Evolutionary conservation across 1,284 basidiomycete species (phyloP).

Genomic region (Mycena sp.): DNA sequence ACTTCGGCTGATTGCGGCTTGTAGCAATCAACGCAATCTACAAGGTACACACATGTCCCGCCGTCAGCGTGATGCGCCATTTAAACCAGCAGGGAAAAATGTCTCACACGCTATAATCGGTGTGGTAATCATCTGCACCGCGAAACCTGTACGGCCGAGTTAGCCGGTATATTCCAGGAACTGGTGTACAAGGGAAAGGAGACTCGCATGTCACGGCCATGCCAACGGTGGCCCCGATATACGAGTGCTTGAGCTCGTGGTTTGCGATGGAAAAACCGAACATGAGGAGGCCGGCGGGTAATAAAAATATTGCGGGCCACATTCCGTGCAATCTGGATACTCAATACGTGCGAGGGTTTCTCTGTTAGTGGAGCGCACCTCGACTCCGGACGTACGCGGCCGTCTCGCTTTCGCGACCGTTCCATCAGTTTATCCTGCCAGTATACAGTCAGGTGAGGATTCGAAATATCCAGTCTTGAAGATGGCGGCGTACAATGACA

Average conservation of each 20-base stretch:
- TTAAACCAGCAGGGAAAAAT: background rate
- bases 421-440: conserved; percentile 35
- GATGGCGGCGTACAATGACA: conserved; percentile 27
- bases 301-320: conserved; percentile 34
- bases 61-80: background rate
- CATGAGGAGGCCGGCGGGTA: conserved; percentile 35
- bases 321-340: conserved; percentile 33
- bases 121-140: conserved; percentile 34
- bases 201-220: conserved; percentile 35
- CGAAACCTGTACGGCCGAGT: conserved; percentile 23
- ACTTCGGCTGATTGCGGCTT: conserved; percentile 37
- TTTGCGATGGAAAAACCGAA: conserved; percentile 35
- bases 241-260: conserved; percentile 32
- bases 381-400: conserved; percentile 31
- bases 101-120: conserved; percentile 33
- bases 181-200: background rate
- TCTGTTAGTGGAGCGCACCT: conserved; percentile 8
- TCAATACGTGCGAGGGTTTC: background rate
- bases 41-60: too few relatives aligned
- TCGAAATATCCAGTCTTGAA: background rate
- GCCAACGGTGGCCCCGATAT: conserved; percentile 33
- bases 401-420: conserved; percentile 28
- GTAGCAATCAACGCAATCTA: conserved; percentile 38
- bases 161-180: background rate
- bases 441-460: background rate